Evolutionary conservation across 2,329 filamentous ascomycete genomes (phyloP).

Genomic region (Paecilomyces formosus): DNA sequence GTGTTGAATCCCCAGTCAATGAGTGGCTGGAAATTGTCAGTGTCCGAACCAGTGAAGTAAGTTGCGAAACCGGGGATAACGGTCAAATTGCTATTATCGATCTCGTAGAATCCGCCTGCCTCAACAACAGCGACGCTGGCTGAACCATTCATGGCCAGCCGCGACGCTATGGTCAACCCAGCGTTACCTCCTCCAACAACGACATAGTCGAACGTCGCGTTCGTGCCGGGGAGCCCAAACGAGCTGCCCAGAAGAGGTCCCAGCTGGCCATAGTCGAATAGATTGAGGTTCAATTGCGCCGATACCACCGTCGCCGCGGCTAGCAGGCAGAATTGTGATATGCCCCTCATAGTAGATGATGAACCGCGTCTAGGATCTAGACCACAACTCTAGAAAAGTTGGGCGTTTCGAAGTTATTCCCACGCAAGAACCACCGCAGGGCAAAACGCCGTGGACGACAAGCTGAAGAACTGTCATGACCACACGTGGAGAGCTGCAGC

Average conservation of each 20-base stretch:
- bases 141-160: constrained; percentile 14
- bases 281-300: constrained; percentile 9
- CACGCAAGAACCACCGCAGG: neutral
- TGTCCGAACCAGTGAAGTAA: constrained; percentile 15
- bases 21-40: constrained; percentile 12
- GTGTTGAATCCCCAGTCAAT: constrained; percentile 21
- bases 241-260: constrained; percentile 12
- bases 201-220: constrained; percentile 15
- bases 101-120: constrained; percentile 25
- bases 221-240: constrained; percentile 15
- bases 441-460: neutral
- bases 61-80: constrained; percentile 16
- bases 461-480: neutral
- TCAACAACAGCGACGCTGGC: constrained; percentile 23
- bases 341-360: neutral
- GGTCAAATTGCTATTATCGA: constrained; percentile 22
- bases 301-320: constrained; percentile 1
- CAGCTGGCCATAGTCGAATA: constrained; percentile 10
- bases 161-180: constrained; percentile 1
- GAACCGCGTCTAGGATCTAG: neutral
- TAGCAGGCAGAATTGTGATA: constrained; percentile 1
- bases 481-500: neutral
- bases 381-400: neutral
- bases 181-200: neutral
- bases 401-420: neutral